phyloP scores from a whole-genome alignment of 805 yeast species.

The Wickerhamomyces chaumierensis region DNA sequence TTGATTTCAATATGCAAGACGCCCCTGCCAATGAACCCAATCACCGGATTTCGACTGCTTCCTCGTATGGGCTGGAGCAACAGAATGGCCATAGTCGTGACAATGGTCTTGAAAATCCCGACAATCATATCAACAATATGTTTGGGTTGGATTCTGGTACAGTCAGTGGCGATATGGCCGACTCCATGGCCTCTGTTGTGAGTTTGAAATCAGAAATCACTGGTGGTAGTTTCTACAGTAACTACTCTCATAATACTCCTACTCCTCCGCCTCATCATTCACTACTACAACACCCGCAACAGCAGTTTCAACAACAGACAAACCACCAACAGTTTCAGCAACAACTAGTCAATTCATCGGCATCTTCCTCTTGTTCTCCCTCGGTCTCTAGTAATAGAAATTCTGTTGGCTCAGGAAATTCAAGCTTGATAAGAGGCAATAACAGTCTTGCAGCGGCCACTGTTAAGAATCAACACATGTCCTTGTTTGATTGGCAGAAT shows the following conservation, averaged over 20 bases:
- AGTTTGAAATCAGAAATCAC: neutral
- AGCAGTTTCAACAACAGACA: neutral
- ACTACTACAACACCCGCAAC: neutral
- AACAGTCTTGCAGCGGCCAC: neutral
- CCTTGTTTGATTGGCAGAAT: slow-evolving; percentile 19
- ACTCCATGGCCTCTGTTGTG: no score
- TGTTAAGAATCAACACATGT: neutral
- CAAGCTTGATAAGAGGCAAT: no score
- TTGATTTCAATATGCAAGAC: neutral
- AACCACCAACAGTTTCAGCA: neutral
- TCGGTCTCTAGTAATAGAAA: no score
- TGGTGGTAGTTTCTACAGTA: neutral
- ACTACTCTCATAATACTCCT: neutral
- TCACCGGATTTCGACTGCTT: no score
- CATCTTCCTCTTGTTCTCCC: no score
- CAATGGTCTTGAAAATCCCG: no score
- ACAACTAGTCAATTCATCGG: neutral
- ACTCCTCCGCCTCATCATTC: neutral
- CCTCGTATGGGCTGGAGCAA: no score
- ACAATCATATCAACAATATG: no score
- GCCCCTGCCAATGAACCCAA: neutral
- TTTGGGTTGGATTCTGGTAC: no score
- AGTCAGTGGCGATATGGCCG: neutral
- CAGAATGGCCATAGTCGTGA: no score
- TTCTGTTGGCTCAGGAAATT: neutral